phyloP scores from a whole-genome alignment of 169 alveolate genomes.

The Amoebophrya sp. region DNA sequence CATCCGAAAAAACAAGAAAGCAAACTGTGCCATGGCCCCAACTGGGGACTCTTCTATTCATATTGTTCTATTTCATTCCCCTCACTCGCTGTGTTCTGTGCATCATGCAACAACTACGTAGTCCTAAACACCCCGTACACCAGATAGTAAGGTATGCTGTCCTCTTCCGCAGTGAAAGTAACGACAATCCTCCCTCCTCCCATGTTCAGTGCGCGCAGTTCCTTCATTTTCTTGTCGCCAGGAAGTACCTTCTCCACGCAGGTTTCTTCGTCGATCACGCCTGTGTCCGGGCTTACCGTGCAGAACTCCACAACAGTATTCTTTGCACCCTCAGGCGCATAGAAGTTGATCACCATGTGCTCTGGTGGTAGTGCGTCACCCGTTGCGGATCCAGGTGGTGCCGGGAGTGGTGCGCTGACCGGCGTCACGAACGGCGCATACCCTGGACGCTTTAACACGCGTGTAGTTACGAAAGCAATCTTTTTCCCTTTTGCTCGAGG shows the following conservation, averaged over 20 bases:
- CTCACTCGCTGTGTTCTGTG: too few relatives aligned
- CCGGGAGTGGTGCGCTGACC: background rate
- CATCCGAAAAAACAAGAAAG: too few relatives aligned
- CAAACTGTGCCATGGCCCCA: too few relatives aligned
- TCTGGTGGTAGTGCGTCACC: too few relatives aligned
- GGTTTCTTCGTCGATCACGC: background rate
- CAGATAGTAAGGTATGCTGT: background rate
- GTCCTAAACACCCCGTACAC: background rate
- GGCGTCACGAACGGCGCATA: background rate
- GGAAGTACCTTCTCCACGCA: background rate
- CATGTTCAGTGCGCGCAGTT: background rate
- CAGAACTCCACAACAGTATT: background rate
- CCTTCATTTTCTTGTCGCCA: background rate
- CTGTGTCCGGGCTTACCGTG: background rate
- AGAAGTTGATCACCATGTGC: background rate
- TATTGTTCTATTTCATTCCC: too few relatives aligned
- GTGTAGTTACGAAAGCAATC: too few relatives aligned
- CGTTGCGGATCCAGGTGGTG: background rate
- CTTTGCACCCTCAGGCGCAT: background rate
- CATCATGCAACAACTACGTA: background rate
- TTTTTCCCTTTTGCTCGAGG: too few relatives aligned
- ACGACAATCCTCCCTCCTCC: background rate
- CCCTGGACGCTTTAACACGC: background rate
- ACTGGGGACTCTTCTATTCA: too few relatives aligned
- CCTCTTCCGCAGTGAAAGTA: background rate